Evolutionary conservation across 164 flowering plant species (phyloP).

Genomic region (Santalum album): DNA sequence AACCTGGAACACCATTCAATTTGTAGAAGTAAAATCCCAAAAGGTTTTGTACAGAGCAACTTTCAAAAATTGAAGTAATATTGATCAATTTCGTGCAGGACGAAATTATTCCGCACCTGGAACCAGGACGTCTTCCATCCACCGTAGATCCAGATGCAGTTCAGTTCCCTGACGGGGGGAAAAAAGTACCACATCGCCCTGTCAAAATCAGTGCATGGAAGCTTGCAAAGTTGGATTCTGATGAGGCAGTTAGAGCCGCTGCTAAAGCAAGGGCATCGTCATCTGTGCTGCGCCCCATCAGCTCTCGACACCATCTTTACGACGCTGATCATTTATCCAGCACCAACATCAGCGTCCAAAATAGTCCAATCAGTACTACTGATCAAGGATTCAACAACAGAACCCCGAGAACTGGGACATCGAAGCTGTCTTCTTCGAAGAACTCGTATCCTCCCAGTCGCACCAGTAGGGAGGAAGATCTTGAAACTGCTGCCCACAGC

Average conservation of each 20-base stretch:
- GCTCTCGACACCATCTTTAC: constrained; percentile 42
- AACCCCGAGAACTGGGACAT: neutral
- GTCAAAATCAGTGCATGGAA: constrained; percentile 92
- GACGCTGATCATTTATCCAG: constrained; percentile 54
- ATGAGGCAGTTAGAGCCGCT: constrained; percentile 77
- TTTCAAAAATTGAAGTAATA: too few species aligned
- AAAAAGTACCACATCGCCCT: constrained; percentile 47
- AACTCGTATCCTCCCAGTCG: neutral
- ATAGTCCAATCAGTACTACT: constrained; percentile 30
- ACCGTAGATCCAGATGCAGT: constrained; percentile 85
- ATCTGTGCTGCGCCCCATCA: constrained; percentile 75
- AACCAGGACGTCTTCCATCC: constrained; percentile 80
- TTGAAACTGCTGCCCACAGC: neutral
- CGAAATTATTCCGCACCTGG: constrained; percentile 82
- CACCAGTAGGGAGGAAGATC: neutral
- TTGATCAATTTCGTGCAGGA: constrained; percentile 48
- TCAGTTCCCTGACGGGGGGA: constrained; percentile 45
- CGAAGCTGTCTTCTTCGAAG: neutral
- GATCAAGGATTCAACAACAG: neutral
- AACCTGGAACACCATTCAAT: too few species aligned
- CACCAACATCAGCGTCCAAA: constrained; percentile 50
- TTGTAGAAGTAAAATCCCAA: too few species aligned
- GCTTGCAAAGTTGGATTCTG: constrained; percentile 80
- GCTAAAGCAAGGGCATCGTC: constrained; percentile 95
- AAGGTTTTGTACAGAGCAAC: too few species aligned